Base-by-base conservation (phyloP, 805 yeast species). In the Maudiozyma pseudohumilis region DNA sequence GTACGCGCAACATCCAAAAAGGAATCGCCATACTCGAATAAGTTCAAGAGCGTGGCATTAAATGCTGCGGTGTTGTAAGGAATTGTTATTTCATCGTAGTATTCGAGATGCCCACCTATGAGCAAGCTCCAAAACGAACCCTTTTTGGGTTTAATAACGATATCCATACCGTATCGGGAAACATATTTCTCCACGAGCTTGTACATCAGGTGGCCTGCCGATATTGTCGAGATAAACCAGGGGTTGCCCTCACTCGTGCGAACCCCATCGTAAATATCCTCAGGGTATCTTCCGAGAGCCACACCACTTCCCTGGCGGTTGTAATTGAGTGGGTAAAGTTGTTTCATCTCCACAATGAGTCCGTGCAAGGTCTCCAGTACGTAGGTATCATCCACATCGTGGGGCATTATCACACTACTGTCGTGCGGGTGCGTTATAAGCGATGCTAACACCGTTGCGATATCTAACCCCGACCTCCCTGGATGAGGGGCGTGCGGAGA, bases 211-310 rank as follows among this genome's bases (percentile, higher is more conserved):
- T 80, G 84, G 5, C 84, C 64, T 2, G 84, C 85, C 3, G 81
- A 66, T 0, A 81, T 73, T 1, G 89, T 82, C 3, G 83, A 64
- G 40, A 88, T 71, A 53, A 87, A 86, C 97, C 96, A 88, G 5
- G 97, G 96, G 52, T 88, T 87, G 3, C 96, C 96, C 49, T 79
- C 85, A 23, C 79, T 67, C 0, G 71, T 64, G 0, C 75, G 77
- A 42, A 66, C 62, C 0, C 95, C 95, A 56, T 88, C 80, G 58
- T 88, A 88, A 8, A 80, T 56, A 60, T 88, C 97, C 53, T 88
- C 97, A 1, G 96, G 95, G 53, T 88, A 88, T 53, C 97, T 69
- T 3, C 97, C 97, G 37, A 88, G 60, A 0, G 81, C 95, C 35
- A 79, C 77, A 3, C 71, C 73, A 17, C 54, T 33, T 53, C 56